Conservation (phyloP, 345 rosid genomes). For the Firmiana major region DNA sequence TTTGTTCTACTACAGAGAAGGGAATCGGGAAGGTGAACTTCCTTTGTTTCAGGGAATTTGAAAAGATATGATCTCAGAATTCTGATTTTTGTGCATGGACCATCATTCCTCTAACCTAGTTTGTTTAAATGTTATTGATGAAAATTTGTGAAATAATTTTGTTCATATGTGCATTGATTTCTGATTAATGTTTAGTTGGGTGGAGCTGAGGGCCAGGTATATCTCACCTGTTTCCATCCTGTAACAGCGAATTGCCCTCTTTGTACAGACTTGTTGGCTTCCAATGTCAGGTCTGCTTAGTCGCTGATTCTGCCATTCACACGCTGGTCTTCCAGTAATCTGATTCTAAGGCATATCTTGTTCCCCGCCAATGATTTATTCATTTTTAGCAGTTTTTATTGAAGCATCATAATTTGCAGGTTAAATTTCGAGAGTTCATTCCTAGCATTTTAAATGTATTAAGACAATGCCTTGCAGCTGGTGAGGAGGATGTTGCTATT, state of each 20-base stretch:
- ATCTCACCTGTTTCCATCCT: neutral
- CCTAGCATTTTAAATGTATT: conserved; percentile 95
- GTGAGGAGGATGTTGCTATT: conserved; percentile 95
- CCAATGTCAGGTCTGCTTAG: neutral
- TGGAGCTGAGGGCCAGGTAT: neutral
- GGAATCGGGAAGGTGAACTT: neutral
- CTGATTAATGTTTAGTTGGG: neutral
- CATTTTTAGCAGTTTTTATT: neutral
- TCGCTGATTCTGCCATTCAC: neutral
- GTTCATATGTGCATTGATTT: neutral
- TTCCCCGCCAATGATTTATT: neutral
- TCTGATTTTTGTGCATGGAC: no score
- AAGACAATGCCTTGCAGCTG: conserved; percentile 84
- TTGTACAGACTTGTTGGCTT: neutral
- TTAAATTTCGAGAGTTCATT: conserved; percentile 91
- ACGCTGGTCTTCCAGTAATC: neutral
- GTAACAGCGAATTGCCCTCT: neutral
- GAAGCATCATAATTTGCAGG: conserved; percentile 37
- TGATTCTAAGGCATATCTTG: neutral
- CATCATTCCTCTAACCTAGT: neutral
- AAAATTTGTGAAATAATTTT: neutral
- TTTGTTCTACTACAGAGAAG: neutral
- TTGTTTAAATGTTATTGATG: neutral
- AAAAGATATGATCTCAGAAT: neutral
- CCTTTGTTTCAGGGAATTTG: neutral